phyloP scores from a whole-genome alignment of 225 moss, liverwort and hornwort species.

The Antitrichia curtipendula region DNA sequence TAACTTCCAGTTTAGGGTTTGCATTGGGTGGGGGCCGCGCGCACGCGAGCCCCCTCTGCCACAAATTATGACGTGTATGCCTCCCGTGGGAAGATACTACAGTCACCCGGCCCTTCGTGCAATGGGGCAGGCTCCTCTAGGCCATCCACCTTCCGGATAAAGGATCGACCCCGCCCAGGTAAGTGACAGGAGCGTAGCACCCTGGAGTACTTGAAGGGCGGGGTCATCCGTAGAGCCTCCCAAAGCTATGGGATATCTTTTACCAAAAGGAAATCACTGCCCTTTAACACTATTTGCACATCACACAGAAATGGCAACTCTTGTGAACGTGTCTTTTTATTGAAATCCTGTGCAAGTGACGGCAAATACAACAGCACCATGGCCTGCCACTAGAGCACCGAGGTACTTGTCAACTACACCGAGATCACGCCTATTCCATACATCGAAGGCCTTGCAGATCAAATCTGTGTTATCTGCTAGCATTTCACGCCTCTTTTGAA shows the following conservation, averaged over 20 bases:
- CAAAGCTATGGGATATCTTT: not conserved
- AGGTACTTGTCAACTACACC: conserved; percentile 13
- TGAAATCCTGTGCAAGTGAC: conserved; percentile 5
- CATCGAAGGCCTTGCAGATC: conserved; percentile 19
- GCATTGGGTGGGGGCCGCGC: not conserved
- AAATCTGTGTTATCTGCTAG: not conserved
- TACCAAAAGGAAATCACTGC: not conserved
- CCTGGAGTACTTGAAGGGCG: not conserved
- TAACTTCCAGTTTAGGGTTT: not conserved
- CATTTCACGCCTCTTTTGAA: not conserved
- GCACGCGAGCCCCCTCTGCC: conserved; percentile 12
- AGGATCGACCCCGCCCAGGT: conserved; percentile 27
- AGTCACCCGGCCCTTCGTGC: not conserved
- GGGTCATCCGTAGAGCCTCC: not conserved
- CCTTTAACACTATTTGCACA: not conserved
- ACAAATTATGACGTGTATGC: conserved; percentile 28
- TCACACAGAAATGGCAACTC: not conserved
- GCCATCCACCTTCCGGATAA: not conserved
- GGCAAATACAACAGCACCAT: conserved; percentile 16
- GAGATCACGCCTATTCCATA: conserved; percentile 23
- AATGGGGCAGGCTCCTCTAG: not conserved
- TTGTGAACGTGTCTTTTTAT: not conserved
- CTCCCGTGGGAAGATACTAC: conserved; percentile 10
- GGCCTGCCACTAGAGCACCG: conserved; percentile 19
- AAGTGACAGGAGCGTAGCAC: rapidly evolving